A percentile compares a stretch with the other conserved stretches of the same genome.
These are phyloP conservation scores for Linderniella brevidens DNA, from an alignment of 257 asterid genomes.

Conservation along the genomic window DNA sequence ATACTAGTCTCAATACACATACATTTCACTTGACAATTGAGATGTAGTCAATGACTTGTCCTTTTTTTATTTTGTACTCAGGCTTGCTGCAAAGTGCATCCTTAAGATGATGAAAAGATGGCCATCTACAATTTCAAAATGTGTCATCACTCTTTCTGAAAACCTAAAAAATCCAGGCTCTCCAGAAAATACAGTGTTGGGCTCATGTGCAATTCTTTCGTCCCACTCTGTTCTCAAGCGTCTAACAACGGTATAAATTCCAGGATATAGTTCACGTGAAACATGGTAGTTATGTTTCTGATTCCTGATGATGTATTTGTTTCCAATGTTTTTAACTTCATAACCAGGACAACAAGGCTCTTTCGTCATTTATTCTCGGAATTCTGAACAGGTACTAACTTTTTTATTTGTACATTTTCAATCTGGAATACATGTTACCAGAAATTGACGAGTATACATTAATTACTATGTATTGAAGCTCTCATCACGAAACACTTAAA, in stretches of 20 bases:
- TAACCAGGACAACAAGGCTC: constrained; percentile 72
- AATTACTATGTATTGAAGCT: constrained; percentile 41
- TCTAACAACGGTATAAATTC: constrained; percentile 50
- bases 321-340: background rate
- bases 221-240: constrained; percentile 84
- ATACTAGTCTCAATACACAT: too few relatives aligned
- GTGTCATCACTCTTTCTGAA: constrained; percentile 53
- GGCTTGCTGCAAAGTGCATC: constrained; percentile 72
- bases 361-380: constrained; percentile 84
- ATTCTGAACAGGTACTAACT: constrained; percentile 60
- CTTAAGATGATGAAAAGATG: constrained; percentile 88
- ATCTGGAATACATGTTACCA: background rate
- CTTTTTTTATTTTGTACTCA: constrained; percentile 15
- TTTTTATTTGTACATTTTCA: constrained; percentile 8
- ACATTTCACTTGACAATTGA: too few relatives aligned
- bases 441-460: constrained; percentile 10
- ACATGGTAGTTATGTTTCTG: constrained; percentile 16
- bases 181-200: constrained; percentile 83
- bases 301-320: constrained; percentile 11
- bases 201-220: constrained; percentile 92
- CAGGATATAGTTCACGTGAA: constrained; percentile 3
- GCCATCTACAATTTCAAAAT: constrained; percentile 87
- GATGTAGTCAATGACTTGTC: too few relatives aligned
- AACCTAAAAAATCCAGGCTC: constrained; percentile 50
- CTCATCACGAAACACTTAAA: constrained; percentile 88